Evolutionary conservation across 2,329 filamentous ascomycete genomes (phyloP).

Genomic region (Penicillium nordicum): DNA sequence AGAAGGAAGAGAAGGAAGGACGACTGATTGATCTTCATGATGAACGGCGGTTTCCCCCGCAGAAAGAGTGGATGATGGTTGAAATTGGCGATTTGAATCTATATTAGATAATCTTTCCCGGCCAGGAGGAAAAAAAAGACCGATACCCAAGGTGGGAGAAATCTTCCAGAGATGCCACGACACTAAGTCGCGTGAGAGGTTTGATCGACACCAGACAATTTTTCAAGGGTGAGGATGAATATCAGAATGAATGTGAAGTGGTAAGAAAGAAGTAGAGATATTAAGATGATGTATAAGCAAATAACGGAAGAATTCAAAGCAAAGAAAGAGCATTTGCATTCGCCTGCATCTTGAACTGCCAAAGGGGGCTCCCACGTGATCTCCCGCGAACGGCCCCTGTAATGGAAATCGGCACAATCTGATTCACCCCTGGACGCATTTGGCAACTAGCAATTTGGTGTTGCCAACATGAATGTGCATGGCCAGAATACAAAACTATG

Average conservation of each 20-base stretch:
- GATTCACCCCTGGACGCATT: neutral
- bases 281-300: constrained; percentile 1
- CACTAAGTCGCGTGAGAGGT: neutral
- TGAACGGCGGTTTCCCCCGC: constrained; percentile 7
- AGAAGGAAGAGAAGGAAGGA: constrained; percentile 36
- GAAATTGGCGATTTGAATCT: neutral
- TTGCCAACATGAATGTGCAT: neutral
- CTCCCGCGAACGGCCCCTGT: constrained; percentile 1
- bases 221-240: neutral
- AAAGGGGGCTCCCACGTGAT: constrained; percentile 7
- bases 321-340: neutral
- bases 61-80: constrained; percentile 9
- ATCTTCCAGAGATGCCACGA: constrained; percentile 3
- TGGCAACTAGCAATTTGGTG: neutral
- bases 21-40: constrained; percentile 36
- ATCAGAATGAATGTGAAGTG: neutral
- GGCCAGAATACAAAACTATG: neutral
- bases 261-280: neutral
- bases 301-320: neutral
- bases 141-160: constrained; percentile 1
- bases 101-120: neutral
- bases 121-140: neutral
- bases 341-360: neutral
- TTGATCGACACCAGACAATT: neutral
- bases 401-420: neutral